These are phyloP conservation scores for Acacia acuminata DNA, from an alignment of 306 rosid species.

Conservation along the genomic window DNA sequence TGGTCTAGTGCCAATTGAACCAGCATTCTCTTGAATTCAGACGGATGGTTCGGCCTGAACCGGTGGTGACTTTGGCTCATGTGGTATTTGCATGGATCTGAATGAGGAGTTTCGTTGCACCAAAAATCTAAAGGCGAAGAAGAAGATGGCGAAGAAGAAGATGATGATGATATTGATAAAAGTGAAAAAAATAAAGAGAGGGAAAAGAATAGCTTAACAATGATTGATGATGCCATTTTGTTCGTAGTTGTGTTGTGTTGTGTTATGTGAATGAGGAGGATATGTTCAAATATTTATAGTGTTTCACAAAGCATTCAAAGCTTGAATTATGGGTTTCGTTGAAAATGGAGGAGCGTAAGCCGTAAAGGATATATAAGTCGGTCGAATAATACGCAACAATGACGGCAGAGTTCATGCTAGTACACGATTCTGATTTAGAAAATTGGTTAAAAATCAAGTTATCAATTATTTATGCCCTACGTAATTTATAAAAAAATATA, in stretches of 20 bases:
- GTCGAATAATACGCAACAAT: neutral
- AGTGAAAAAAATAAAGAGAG: conserved; percentile 37
- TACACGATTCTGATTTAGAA: too few relatives aligned
- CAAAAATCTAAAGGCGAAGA: conserved; percentile 47
- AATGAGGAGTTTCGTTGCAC: conserved; percentile 82
- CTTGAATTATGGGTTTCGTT: neutral
- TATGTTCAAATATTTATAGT: neutral
- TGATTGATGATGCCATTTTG: conserved; percentile 35
- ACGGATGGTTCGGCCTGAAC: conserved; percentile 37
- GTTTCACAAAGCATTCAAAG: neutral
- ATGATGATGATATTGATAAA: conserved; percentile 30
- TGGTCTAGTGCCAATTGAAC: conserved; percentile 38
- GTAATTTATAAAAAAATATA: too few relatives aligned
- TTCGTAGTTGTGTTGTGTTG: conserved; percentile 16
- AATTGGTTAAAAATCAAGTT: too few relatives aligned
- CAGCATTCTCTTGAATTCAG: conserved; percentile 47
- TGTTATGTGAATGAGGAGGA: neutral
- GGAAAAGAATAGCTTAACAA: conserved; percentile 30
- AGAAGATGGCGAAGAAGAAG: neutral
- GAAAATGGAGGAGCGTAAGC: neutral
- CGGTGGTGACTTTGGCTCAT: conserved; percentile 28
- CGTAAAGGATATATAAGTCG: neutral
- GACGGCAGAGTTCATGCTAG: neutral
- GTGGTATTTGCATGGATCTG: conserved; percentile 59
- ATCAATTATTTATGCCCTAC: too few relatives aligned